Base-by-base conservation (phyloP, 164 flowering plant species). In the Annona cherimola region DNA sequence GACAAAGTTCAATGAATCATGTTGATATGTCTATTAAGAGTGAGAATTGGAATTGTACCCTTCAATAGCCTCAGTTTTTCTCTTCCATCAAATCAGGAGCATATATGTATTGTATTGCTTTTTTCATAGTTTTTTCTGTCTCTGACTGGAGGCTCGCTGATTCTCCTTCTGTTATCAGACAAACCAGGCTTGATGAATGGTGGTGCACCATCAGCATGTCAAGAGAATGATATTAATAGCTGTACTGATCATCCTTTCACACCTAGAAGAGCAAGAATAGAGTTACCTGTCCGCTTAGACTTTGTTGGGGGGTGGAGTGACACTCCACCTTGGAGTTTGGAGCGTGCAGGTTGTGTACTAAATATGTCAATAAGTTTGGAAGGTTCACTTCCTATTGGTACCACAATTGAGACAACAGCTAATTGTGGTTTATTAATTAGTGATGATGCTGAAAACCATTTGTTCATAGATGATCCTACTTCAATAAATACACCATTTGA, bases 221-320 rank as follows among this genome's bases (percentile, higher is more conserved):
- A 54, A 66, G 82, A 63, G 20, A 75, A 75, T 73, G 69, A 57
- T 18, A 43, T 39, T 70, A 77, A 78, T 76, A 77, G 74, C 61
- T 6, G 26, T 40, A 42, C 42, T 6, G 75, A 81, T 72, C 68
- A 73, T 65, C 63, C 79, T 63, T 83, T 84, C 71, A 69, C 42
- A 55, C 71, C 73, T 43, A 82, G 77, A 79, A 86, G 54, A 45
- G 86, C 86, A 67, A 92, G 78, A 69, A 93, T 93, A 63, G 96
- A 96, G 75, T 82, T 93, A 72, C 97, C 97, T 66, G 98, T 96
- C 70, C 94, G 98, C 62, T 86, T 96, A 59, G 99, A 96, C 78
- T 93, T 96, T 84, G 98, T 90, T 69, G 98, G 98, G 44, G 99
- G 99, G 63, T 96, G 99, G 99, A 93, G 99, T 74, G 99, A 96